Conservation (phyloP, 1,284 basidiomycete genomes). For the Bondarzewia mesenterica region DNA sequence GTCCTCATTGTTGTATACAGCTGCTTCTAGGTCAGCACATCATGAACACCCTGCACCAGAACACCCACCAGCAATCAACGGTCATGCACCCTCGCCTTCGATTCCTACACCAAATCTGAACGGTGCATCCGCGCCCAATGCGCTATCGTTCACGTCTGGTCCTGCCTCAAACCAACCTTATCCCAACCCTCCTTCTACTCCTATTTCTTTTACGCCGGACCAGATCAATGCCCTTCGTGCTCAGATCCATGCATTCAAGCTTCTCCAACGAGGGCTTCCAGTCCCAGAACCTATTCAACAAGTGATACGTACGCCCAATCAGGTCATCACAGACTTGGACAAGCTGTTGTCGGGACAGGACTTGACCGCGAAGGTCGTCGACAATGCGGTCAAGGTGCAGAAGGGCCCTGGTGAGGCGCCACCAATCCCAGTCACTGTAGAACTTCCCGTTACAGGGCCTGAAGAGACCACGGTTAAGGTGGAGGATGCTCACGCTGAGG, state of each 20-base stretch:
- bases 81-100: conserved; percentile 14
- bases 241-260: conserved; percentile 88
- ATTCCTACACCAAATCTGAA: conserved; percentile 14
- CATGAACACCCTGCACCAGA: conserved; percentile 9
- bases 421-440: conserved; percentile 5
- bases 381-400: conserved; percentile 73
- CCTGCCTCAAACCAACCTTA: conserved; percentile 21
- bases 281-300: conserved; percentile 77
- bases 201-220: conserved; percentile 75
- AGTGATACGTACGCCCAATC: conserved; percentile 62
- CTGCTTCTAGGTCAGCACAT: conserved; percentile 3
- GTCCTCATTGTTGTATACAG: not conserved
- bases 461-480: conserved; percentile 21
- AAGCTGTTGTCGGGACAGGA: conserved; percentile 54
- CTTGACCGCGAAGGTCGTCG: conserved; percentile 55
- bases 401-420: conserved; percentile 38
- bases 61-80: conserved; percentile 12
- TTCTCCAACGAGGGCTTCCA: conserved; percentile 72
- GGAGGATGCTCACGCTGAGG: conserved; percentile 23
- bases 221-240: conserved; percentile 82
- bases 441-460: conserved; percentile 4
- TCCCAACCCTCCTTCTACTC: conserved; percentile 38
- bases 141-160: conserved; percentile 22
- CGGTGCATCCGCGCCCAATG: conserved; percentile 18
- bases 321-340: conserved; percentile 54